phyloP scores from a whole-genome alignment of 192 early-diverging fungal genomes.

The Dispira simplex region DNA sequence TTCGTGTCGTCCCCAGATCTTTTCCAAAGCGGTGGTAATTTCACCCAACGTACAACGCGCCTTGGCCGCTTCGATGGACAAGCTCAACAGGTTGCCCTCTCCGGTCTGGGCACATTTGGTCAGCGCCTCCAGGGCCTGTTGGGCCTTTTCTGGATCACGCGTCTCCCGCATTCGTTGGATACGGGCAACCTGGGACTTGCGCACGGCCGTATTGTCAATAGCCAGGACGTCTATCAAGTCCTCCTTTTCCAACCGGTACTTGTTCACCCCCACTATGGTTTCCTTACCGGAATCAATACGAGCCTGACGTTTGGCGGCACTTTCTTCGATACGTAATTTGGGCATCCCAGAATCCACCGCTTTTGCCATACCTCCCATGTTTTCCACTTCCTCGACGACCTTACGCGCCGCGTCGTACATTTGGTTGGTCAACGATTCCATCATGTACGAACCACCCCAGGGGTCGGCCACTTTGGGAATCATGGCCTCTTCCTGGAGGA shows the following conservation, averaged over 20 bases:
- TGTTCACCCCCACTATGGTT: conserved; percentile 82
- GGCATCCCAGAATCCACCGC: conserved; percentile 80
- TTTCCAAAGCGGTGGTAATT: conserved; percentile 64
- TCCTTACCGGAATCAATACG: conserved; percentile 79
- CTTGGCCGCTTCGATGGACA: conserved; percentile 58
- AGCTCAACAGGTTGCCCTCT: conserved; percentile 54
- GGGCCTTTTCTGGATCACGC: conserved; percentile 36
- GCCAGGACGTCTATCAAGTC: conserved; percentile 49
- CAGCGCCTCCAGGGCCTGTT: conserved; percentile 39
- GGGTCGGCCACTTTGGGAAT: conserved; percentile 84
- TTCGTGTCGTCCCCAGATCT: conserved; percentile 70
- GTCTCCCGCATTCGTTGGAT: conserved; percentile 35
- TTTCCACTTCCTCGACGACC: conserved; percentile 67
- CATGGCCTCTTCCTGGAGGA: conserved; percentile 73
- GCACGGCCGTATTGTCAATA: conserved; percentile 69
- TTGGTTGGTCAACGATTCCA: conserved; percentile 77
- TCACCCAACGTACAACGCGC: conserved; percentile 75
- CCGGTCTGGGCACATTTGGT: conserved; percentile 47
- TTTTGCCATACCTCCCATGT: conserved; percentile 82
- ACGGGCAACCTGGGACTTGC: conserved; percentile 47
- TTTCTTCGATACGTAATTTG: conserved; percentile 76
- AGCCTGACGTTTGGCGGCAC: conserved; percentile 74
- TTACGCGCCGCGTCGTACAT: conserved; percentile 50
- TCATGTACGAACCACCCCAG: conserved; percentile 87
- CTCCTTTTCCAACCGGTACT: conserved; percentile 58